Conservation (phyloP, 225 moss, liverwort and hornwort species). For the Ulota crispa region DNA sequence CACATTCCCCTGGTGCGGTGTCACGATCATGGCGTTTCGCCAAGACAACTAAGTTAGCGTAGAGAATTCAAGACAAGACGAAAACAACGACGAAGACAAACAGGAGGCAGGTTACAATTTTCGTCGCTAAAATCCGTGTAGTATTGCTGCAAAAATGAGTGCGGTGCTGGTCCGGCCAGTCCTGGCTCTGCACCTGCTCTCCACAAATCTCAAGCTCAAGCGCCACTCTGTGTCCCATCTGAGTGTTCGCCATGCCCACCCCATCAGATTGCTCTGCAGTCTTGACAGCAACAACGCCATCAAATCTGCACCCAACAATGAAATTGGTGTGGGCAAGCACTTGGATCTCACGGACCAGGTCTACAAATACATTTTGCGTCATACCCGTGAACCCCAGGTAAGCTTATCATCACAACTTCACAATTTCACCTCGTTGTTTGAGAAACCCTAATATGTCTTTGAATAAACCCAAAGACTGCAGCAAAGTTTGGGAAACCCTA, state of each 20-base stretch:
- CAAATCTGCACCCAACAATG: background rate
- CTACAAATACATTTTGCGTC: constrained; percentile 57
- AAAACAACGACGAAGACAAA: background rate
- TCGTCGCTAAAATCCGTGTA: background rate
- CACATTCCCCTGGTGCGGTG: background rate
- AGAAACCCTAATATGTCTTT: background rate
- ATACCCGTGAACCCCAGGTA: constrained; percentile 65
- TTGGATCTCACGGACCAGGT: constrained; percentile 49
- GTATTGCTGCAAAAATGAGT: constrained; percentile 14
- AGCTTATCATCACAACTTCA: background rate
- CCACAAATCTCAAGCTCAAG: constrained; percentile 13
- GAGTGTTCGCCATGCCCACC: background rate
- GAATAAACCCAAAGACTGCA: too few species aligned
- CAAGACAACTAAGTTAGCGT: background rate
- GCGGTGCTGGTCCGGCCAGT: constrained; percentile 25
- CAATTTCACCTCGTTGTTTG: background rate
- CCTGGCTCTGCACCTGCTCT: constrained; percentile 22
- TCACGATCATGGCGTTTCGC: background rate
- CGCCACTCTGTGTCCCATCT: background rate
- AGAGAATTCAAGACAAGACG: background rate
- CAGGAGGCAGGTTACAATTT: background rate
- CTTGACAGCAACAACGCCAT: constrained; percentile 23
- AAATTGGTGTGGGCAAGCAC: constrained; percentile 41
- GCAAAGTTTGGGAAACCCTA: background rate
- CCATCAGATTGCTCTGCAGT: constrained; percentile 31